Evolutionary conservation across 805 yeast genomes (phyloP).

Genomic region (Candida khao-thaluensis): DNA sequence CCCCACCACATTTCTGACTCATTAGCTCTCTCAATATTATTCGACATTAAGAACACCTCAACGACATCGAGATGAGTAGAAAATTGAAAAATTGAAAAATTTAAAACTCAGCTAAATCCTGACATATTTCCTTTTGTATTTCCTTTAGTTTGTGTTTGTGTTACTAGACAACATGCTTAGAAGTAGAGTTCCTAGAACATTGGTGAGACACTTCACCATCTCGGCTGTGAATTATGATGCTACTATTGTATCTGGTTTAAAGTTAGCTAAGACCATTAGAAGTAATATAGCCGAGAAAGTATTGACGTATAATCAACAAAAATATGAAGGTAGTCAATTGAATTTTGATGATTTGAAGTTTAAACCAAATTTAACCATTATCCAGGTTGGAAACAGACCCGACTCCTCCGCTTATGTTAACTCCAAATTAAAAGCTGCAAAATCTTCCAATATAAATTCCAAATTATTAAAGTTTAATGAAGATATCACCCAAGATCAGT

Average conservation of each 20-base stretch:
- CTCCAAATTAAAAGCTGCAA: constrained; percentile 88
- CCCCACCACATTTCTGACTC: too few species aligned
- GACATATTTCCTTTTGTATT: too few species aligned
- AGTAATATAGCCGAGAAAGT: constrained; percentile 40
- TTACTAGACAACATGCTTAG: too few species aligned
- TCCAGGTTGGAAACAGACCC: constrained; percentile 88
- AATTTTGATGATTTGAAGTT: constrained; percentile 43
- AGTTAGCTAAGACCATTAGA: constrained; percentile 40
- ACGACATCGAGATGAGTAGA: constrained; percentile 5
- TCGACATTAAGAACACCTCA: too few species aligned
- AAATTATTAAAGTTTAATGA: constrained; percentile 64
- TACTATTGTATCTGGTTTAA: constrained; percentile 39
- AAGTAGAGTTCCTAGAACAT: background rate
- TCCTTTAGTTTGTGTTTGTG: too few species aligned
- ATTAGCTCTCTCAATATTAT: too few species aligned
- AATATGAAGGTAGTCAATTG: constrained; percentile 19
- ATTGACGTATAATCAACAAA: constrained; percentile 32
- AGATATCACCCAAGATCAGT: constrained; percentile 55
- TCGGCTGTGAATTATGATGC: constrained; percentile 4
- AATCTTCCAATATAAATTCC: constrained; percentile 75
- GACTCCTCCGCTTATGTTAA: constrained; percentile 90
- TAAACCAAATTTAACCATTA: constrained; percentile 73
- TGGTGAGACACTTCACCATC: background rate
- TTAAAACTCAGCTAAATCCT: too few species aligned
- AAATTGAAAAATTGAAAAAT: too few species aligned